Evolutionary conservation across 371 early-diverging fungal species (phyloP), one percentile per base, ranked within the genome.

Genomic region (Mucor lusitanicus): DNA sequence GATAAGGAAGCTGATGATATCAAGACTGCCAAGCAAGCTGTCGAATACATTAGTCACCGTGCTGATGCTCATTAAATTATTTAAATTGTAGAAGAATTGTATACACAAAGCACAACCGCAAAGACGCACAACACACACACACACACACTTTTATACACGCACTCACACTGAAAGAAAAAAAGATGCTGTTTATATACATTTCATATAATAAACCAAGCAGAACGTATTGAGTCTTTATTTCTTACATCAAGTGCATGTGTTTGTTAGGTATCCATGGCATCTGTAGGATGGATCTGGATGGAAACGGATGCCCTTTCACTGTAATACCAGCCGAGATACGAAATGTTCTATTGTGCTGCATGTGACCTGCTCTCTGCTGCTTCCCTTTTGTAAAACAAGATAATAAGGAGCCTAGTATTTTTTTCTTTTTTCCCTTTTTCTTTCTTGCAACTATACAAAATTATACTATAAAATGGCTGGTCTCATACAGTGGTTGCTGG

Each of bases 1-100:
- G 99, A 99, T 77, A 91, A 94, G 80, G 98, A 95, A 68, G 97
- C 98, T 66, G 99, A 99, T 79, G 90, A 92, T 70, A 97, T 99
- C 83, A 85, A 91, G 80, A 94, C 91, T 59, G 89, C 93, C 44
- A 80, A 87, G 61, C 90, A 96, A 72, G 98, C 97, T 64, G 89
- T 97, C 27, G 95, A 97, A 46, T 94, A 90, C 76, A 90, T 95
- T 77, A 71, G 85, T 69, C 79, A 85, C 69, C 88, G 92, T 67
- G 82, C 84, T 46, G 95, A 92, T 80, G 95, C 94, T 56, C 86
- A 90, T 79, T 94, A 91, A 87, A 23, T 39, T 55, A 42, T 32
- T 39, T 28, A 12, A 12, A 50, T 50, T 21, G 21, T 50, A 50
- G 50, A 50, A 50, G 50, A 50, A 50, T 50, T 25, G 50, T 50